Conservation (phyloP, 345 rosid genomes). For the Trapa bicornis region DNA sequence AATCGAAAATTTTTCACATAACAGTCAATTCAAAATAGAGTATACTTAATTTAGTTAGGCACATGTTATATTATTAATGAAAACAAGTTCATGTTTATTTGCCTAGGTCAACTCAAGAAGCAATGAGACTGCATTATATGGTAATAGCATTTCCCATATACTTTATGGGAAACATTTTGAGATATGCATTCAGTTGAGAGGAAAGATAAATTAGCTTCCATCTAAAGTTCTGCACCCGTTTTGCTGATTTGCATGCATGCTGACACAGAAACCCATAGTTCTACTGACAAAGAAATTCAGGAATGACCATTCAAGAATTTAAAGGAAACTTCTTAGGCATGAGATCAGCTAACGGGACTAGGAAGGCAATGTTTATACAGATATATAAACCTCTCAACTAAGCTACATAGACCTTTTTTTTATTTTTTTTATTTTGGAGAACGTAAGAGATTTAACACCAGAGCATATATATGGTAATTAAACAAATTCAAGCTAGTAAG, state of each 20-base stretch:
- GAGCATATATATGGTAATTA: no score
- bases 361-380: no score
- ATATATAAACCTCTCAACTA: no score
- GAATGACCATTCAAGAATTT: not conserved
- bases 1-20: not conserved
- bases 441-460: no score
- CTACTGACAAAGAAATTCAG: not conserved
- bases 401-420: no score
- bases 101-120: not conserved
- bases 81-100: not conserved
- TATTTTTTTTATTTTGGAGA: no score
- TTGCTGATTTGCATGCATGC: not conserved
- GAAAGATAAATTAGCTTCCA: not conserved
- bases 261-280: not conserved
- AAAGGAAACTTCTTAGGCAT: no score
- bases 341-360: no score
- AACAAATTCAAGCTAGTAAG: no score
- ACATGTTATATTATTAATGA: no score
- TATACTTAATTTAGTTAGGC: no score
- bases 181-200: not conserved
- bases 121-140: not conserved
- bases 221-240: not conserved
- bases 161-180: not conserved
- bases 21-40: not conserved
- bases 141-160: not conserved